These are phyloP conservation scores for Nothophytophthora sp. DNA, from an alignment of 352 stramenopile genomes.

Conservation along the genomic window DNA sequence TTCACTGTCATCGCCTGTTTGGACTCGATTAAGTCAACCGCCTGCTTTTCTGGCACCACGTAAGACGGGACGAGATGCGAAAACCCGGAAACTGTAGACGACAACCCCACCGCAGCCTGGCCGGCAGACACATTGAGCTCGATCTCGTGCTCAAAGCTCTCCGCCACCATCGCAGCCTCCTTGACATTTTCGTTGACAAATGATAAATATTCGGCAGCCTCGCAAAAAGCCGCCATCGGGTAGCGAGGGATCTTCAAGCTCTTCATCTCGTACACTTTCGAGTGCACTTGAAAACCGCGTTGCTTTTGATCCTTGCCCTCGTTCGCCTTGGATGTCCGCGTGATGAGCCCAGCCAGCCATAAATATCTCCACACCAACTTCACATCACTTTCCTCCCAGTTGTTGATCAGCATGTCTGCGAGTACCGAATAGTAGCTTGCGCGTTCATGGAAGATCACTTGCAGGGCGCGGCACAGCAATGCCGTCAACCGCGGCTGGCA, in stretches of 20 bases:
- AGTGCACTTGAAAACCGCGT: slow-evolving; percentile 71
- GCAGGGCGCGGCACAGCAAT: slow-evolving; percentile 65
- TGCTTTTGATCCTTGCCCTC: slow-evolving; percentile 62
- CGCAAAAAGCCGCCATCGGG: slow-evolving; percentile 66
- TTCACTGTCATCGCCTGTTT: slow-evolving; percentile 54
- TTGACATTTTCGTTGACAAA: slow-evolving; percentile 77
- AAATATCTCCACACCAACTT: slow-evolving; percentile 87
- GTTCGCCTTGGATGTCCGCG: slow-evolving; percentile 41
- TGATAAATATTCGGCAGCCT: slow-evolving; percentile 68
- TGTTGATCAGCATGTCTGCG: slow-evolving; percentile 72
- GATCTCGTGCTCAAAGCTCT: slow-evolving; percentile 67
- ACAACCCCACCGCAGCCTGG: slow-evolving; percentile 55
- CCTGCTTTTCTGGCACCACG: slow-evolving; percentile 18
- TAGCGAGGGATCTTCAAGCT: slow-evolving; percentile 69
- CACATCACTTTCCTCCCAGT: slow-evolving; percentile 73
- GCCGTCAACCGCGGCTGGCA: slow-evolving; percentile 63
- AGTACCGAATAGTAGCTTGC: slow-evolving; percentile 72
- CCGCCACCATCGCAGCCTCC: slow-evolving; percentile 42
- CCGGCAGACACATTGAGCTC: slow-evolving; percentile 47
- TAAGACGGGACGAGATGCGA: slow-evolving; percentile 47
- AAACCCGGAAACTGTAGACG: slow-evolving; percentile 49
- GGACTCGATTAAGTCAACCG: slow-evolving; percentile 13
- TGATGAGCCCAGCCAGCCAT: slow-evolving; percentile 79
- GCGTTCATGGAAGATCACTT: slow-evolving; percentile 82
- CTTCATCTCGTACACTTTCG: slow-evolving; percentile 71